Base-by-base conservation (phyloP, 2,329 filamentous ascomycete species). In the Apiospora pterosperma region DNA sequence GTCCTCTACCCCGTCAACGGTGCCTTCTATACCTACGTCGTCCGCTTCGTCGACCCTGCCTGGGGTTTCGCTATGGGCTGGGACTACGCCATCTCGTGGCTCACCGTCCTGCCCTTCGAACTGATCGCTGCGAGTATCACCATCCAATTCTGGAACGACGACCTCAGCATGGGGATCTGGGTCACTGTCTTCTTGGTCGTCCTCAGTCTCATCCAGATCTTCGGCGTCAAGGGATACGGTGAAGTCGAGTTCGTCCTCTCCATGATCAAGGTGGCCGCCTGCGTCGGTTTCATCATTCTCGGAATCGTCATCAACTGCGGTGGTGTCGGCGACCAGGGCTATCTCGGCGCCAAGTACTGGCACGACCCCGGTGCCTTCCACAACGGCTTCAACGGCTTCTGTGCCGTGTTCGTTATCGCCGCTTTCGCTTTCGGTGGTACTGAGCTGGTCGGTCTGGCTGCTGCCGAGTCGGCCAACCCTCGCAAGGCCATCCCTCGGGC, bases 271-370 rank as follows among this genome's bases (percentile, higher is more conserved):
- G 80, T 89, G 68, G 70, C 77, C 14, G 85, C 87, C 58, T 83
- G 84, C 70, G 77, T 84, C 11, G 88, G 87, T 5, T 90, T 90
- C 74, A 90, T 90, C 73, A 82, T 91, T 68, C 77, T 90, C 31
- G 87, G 84, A 55, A 87, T 89, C 63, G 75, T 88, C 64, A 82
- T 89, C 70, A 82, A 87, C 73, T 80, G 78, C 63, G 87, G 86
- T 52, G 87, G 84, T 62, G 85, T 84, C 28, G 84, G 85, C 64
- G 73, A 81, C 67, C 76, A 82, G 69, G 83, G 85, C 41, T 88
- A 89, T 72, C 84, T 89, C 55, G 88, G 89, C 19, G 86, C 82
- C 23, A 80, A 81, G 48, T 88, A 85, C 77, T 90, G 87, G 87
- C 77, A 82, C 67, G 76, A 85, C 38, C 84, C 84, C 0, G 85